A percentile compares a stretch with the other conserved stretches of the same genome.
Evolutionary conservation across 257 asterid genomes (phyloP).

Genomic region (Nicotiana attenuata): DNA sequence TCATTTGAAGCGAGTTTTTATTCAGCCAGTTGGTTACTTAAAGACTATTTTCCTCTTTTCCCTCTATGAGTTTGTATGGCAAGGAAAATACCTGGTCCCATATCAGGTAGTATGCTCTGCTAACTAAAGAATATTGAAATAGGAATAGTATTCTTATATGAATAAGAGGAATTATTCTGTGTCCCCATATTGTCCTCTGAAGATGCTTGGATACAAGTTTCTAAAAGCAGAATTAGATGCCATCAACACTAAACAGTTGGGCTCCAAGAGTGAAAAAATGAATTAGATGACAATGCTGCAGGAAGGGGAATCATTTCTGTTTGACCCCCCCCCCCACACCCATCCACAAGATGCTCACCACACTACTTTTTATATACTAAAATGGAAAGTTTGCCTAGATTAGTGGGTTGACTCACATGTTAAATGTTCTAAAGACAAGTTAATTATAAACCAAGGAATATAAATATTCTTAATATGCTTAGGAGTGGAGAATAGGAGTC

Average conservation of each 20-base stretch:
- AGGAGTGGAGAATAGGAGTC: not conserved
- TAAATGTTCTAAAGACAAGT: slow-evolving; percentile 8
- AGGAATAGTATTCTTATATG: not conserved
- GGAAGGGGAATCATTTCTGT: slow-evolving; percentile 4
- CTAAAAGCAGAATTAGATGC: slow-evolving; percentile 7
- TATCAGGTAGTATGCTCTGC: not conserved
- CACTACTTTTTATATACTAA: not conserved
- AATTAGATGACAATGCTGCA: slow-evolving; percentile 9
- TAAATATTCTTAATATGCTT: not conserved
- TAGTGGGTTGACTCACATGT: slow-evolving; percentile 4
- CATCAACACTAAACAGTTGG: not conserved
- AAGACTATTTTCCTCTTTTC: not conserved
- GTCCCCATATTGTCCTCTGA: slow-evolving; percentile 3
- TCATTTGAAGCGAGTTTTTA: not conserved
- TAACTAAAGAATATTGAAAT: not conserved
- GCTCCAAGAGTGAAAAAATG: not conserved
- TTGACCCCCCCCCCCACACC: not conserved
- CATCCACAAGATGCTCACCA: slow-evolving; percentile 8
- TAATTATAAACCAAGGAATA: not conserved
- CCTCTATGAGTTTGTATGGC: slow-evolving; percentile 2
- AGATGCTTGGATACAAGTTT: slow-evolving; percentile 10
- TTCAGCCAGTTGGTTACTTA: not conserved
- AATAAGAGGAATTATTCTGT: slow-evolving; percentile 8
- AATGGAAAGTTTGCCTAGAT: not conserved
- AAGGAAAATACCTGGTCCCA: not conserved